Evolutionary conservation across 306 rosid genomes (phyloP).

Genomic region (Pyrus betulifolia): DNA sequence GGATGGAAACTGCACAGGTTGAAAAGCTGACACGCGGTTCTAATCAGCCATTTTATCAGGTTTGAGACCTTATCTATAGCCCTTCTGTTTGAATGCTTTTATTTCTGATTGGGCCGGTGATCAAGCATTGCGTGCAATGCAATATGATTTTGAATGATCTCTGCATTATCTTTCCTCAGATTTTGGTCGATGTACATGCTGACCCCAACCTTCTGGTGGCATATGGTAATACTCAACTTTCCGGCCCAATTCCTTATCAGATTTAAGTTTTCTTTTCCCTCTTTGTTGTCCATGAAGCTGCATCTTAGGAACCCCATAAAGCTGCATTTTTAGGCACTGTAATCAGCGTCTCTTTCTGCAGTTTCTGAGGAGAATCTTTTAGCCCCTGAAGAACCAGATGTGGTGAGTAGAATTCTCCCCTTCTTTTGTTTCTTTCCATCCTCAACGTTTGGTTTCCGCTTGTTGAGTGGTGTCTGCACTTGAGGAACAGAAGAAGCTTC

Average conservation of each 20-base stretch:
- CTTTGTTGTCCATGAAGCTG: background rate
- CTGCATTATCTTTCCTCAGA: constrained; percentile 37
- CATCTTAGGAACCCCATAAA: background rate
- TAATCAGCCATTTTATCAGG: constrained; percentile 89
- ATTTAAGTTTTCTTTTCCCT: background rate
- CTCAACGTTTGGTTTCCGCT: background rate
- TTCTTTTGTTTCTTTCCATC: background rate
- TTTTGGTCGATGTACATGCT: constrained; percentile 71
- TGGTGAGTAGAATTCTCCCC: constrained; percentile 30
- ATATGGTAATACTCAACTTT: constrained; percentile 49
- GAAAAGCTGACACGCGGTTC: constrained; percentile 64
- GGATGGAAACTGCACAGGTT: constrained; percentile 90
- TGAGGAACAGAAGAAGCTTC: background rate
- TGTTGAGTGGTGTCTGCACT: background rate
- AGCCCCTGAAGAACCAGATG: constrained; percentile 55
- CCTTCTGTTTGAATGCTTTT: background rate
- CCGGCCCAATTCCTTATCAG: background rate
- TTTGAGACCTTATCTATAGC: constrained; percentile 3
- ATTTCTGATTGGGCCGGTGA: background rate
- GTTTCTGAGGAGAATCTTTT: constrained; percentile 89
- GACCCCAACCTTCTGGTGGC: constrained; percentile 85
- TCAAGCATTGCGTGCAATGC: background rate
- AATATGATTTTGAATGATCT: constrained; percentile 1
- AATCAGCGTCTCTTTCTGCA: constrained; percentile 24
- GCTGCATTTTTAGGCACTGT: background rate